A percentile compares a stretch with the other conserved stretches of the same genome.
Evolutionary conservation across 1,284 basidiomycete genomes (phyloP).

Genomic region (Heterobasidion parviporum): DNA sequence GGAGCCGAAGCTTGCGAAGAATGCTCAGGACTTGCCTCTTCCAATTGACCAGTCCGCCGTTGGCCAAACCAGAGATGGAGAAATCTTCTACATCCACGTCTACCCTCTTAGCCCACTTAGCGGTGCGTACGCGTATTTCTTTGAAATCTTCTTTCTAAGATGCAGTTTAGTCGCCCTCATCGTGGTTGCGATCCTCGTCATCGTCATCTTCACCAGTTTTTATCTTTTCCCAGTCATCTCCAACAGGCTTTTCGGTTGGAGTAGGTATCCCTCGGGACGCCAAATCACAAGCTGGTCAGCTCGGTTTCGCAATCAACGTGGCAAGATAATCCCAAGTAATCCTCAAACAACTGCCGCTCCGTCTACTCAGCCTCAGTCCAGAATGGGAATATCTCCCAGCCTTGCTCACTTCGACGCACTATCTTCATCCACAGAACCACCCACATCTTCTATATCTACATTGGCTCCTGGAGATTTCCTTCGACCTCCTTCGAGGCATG

Average conservation of each 20-base stretch:
- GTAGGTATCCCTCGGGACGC: not conserved
- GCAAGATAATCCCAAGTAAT: not conserved
- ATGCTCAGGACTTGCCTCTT: constrained; percentile 1
- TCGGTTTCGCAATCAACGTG: not conserved
- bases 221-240: constrained; percentile 7
- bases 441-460: too few relatives aligned
- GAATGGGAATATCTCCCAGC: not conserved
- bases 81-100: constrained; percentile 8
- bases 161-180: not conserved
- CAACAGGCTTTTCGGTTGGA: not conserved
- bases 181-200: constrained; percentile 3
- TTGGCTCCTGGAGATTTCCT: not conserved
- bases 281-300: not conserved
- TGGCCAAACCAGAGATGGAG: constrained; percentile 6
- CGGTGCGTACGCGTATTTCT: not conserved
- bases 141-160: not conserved
- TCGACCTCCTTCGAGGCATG: not conserved
- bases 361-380: not conserved
- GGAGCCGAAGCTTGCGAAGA: constrained; percentile 2
- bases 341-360: not conserved
- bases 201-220: constrained; percentile 7
- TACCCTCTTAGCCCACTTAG: constrained; percentile 6
- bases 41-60: constrained; percentile 7
- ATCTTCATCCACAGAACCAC: not conserved
- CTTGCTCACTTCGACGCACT: not conserved